Conservation (phyloP, 2,329 filamentous ascomycete genomes). For the Lecanicillium sp. region DNA sequence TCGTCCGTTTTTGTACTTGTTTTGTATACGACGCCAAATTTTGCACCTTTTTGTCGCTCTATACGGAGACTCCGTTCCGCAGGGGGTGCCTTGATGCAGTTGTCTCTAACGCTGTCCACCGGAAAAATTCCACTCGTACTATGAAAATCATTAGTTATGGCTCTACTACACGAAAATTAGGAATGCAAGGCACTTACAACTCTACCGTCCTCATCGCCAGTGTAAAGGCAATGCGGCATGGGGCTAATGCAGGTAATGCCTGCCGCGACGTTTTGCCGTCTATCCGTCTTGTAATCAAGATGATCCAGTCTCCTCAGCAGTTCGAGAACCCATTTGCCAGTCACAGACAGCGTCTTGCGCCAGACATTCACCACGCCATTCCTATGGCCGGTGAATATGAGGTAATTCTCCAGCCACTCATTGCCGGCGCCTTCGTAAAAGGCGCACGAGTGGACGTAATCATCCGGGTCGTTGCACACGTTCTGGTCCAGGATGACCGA, state of each 20-base stretch:
- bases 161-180: not conserved
- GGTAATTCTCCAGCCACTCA: constrained; percentile 81
- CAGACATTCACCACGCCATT: constrained; percentile 78
- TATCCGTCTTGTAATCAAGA: constrained; percentile 57
- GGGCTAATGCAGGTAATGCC: constrained; percentile 82
- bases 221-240: constrained; percentile 78
- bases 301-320: constrained; percentile 79
- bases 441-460: constrained; percentile 72
- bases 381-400: constrained; percentile 85
- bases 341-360: constrained; percentile 42
- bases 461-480: constrained; percentile 62
- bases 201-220: constrained; percentile 85
- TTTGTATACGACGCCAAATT: too few species aligned
- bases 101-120: constrained; percentile 50
- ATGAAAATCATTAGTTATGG: constrained; percentile 9
- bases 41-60: too few species aligned
- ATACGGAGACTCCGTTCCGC: too few species aligned
- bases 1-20: constrained; percentile 9
- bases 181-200: constrained; percentile 51
- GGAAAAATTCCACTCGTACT: constrained; percentile 60
- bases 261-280: constrained; percentile 49
- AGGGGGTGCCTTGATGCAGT: too few species aligned
- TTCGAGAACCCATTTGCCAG: constrained; percentile 65
- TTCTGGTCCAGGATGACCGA: constrained; percentile 74
- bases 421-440: constrained; percentile 89